phyloP scores from a whole-genome alignment of 148 eudicot genomes.

The Rheum nobile region DNA sequence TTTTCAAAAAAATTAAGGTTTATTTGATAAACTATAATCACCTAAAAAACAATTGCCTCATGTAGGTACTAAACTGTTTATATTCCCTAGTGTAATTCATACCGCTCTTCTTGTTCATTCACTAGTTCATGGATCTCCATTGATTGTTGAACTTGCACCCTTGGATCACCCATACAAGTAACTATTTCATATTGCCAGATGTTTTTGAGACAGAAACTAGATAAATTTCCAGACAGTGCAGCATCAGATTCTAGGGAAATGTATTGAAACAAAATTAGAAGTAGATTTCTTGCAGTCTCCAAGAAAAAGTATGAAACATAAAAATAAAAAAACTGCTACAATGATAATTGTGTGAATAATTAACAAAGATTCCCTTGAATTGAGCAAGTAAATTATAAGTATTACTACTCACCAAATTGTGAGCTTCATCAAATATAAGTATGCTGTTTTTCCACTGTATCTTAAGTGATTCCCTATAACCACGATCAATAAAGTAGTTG shows the following conservation, averaged over 20 bases:
- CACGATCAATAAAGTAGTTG: slow-evolving; percentile 88
- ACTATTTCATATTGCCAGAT: not conserved
- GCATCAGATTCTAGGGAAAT: not conserved
- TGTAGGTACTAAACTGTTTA: not conserved
- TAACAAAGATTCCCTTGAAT: not conserved
- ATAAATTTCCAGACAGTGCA: not conserved
- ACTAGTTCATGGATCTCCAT: not conserved
- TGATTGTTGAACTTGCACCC: not conserved
- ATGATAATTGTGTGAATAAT: not conserved
- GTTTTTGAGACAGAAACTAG: not conserved
- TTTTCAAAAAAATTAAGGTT: not conserved
- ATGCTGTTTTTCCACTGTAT: slow-evolving; percentile 66
- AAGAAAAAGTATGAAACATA: not conserved
- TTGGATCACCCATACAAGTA: not conserved
- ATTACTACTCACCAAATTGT: slow-evolving; percentile 63
- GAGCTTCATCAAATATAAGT: slow-evolving; percentile 98
- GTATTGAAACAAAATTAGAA: not conserved
- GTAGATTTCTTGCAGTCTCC: not conserved
- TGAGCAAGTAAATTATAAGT: not conserved
- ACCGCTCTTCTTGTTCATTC: not conserved
- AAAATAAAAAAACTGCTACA: not conserved
- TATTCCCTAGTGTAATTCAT: not conserved
- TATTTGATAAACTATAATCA: not conserved
- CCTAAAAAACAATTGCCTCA: not conserved
- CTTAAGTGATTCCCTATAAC: slow-evolving; percentile 47